Evolutionary conservation across 75 land plant genomes (phyloP).

Genomic region (Pseudotsuga menziesii): DNA sequence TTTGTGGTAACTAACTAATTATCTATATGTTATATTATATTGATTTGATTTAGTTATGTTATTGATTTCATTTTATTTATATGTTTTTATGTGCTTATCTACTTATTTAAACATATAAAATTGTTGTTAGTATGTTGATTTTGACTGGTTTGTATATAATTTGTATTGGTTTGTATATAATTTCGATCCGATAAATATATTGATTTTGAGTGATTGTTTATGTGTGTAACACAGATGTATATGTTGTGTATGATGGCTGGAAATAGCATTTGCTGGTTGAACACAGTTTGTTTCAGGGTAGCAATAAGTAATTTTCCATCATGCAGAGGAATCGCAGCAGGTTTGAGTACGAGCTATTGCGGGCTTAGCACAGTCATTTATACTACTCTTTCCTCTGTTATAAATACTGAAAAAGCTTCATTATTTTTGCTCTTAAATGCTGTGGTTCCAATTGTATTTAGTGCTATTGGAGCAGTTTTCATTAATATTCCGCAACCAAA

Average conservation of each 20-base stretch:
- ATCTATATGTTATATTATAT: no score
- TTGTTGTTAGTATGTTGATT: no score
- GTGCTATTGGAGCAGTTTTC: constrained; percentile 28
- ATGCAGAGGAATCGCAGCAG: constrained; percentile 41
- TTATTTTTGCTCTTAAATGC: constrained; percentile 57
- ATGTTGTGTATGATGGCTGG: constrained; percentile 49
- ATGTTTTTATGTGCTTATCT: no score
- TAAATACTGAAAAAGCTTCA: constrained; percentile 12
- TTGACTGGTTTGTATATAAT: background rate
- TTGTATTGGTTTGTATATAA: no score
- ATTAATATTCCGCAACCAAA: constrained; percentile 2
- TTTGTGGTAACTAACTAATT: constrained; percentile 17
- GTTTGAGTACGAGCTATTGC: constrained; percentile 48
- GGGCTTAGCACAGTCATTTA: constrained; percentile 59
- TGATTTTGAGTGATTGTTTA: background rate
- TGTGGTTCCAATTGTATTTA: constrained; percentile 35
- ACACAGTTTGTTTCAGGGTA: constrained; percentile 53
- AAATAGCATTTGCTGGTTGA: constrained; percentile 69
- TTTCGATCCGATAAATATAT: background rate
- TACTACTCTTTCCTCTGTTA: constrained; percentile 26
- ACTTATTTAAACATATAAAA: no score
- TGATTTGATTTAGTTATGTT: no score
- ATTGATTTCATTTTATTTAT: no score
- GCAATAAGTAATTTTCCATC: constrained; percentile 49
- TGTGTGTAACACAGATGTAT: constrained; percentile 33